Percentiles rank a stretch among this genome's conserved stretches.
These are phyloP conservation scores for Sclerotinia minor DNA, from an alignment of 2,329 filamentous ascomycete species.

Conservation along the genomic window DNA sequence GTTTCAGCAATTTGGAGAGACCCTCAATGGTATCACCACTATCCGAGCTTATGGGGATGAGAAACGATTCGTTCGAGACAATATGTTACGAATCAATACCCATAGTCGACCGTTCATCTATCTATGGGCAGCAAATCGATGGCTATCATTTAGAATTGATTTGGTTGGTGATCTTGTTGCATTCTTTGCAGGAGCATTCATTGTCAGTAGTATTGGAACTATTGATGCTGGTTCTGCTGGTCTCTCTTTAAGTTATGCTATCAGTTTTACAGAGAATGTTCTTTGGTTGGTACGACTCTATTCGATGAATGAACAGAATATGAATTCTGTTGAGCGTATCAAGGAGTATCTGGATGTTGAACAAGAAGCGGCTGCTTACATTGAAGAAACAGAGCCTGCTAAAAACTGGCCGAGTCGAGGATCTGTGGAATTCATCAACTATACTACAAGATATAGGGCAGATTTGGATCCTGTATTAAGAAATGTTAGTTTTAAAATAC, in stretches of 20 bases:
- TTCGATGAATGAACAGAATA: slow-evolving; percentile 95
- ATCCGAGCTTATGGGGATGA: slow-evolving; percentile 97
- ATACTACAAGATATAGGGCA: slow-evolving; percentile 83
- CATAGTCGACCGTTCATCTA: slow-evolving; percentile 94
- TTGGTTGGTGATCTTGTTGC: slow-evolving; percentile 85
- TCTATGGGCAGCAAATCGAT: slow-evolving; percentile 94
- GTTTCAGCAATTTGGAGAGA: slow-evolving; percentile 98
- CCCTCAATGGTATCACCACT: slow-evolving; percentile 88
- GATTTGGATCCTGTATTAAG: slow-evolving; percentile 87
- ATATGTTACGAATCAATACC: slow-evolving; percentile 81
- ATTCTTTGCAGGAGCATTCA: slow-evolving; percentile 91
- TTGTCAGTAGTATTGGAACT: slow-evolving; percentile 76
- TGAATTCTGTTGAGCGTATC: slow-evolving; percentile 97
- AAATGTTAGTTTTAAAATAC: slow-evolving; percentile 81
- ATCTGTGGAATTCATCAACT: slow-evolving; percentile 81
- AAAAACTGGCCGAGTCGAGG: slow-evolving; percentile 83
- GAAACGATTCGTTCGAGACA: slow-evolving; percentile 88
- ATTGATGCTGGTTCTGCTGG: slow-evolving; percentile 91
- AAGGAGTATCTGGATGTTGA: slow-evolving; percentile 97
- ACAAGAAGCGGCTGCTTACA: slow-evolving; percentile 78
- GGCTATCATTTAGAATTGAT: slow-evolving; percentile 92
- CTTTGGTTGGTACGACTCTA: slow-evolving; percentile 95
- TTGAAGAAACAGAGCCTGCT: slow-evolving; percentile 76
- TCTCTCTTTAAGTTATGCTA: slow-evolving; percentile 91
- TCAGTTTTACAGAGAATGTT: slow-evolving; percentile 95